A percentile compares a stretch with the other conserved stretches of the same genome.
Conservation (phyloP, 768 basidiomycete species). For the Rhodocollybia butyracea region DNA sequence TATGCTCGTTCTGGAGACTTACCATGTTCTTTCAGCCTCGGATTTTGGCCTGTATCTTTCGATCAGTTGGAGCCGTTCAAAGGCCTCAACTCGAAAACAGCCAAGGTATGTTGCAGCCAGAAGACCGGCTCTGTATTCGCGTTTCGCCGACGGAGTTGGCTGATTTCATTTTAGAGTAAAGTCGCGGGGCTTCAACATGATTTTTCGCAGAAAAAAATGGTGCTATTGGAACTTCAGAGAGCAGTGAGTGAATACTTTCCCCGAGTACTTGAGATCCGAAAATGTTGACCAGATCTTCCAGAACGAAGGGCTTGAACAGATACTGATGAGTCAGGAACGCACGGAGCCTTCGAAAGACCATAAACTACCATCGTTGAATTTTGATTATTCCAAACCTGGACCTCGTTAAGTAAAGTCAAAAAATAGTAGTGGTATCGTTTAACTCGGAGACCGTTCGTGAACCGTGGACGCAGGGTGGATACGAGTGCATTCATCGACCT, state of each 20-base stretch:
- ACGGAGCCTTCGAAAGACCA: background rate
- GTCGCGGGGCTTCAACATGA: slow-evolving; percentile 70
- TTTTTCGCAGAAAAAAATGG: slow-evolving; percentile 52
- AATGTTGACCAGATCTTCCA: slow-evolving; percentile 5
- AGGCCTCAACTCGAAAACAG: slow-evolving; percentile 74
- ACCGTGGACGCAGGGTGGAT: no score
- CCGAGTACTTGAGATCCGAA: background rate
- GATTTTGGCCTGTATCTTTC: slow-evolving; percentile 53
- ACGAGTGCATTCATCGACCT: no score
- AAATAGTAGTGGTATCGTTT: no score
- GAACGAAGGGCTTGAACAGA: slow-evolving; percentile 29
- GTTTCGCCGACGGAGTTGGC: background rate
- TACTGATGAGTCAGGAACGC: background rate
- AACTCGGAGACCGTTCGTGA: no score
- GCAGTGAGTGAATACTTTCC: slow-evolving; percentile 41
- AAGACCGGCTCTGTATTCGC: background rate
- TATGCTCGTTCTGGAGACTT: background rate
- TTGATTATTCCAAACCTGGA: background rate
- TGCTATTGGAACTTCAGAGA: slow-evolving; percentile 66
- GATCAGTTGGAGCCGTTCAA: slow-evolving; percentile 59
- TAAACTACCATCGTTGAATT: background rate
- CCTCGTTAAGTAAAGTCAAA: no score
- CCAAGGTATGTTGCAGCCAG: slow-evolving; percentile 46
- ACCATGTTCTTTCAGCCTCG: slow-evolving; percentile 26
- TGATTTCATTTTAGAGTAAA: slow-evolving; percentile 51